These are phyloP conservation scores for Isabelozyma gotoi DNA, from an alignment of 805 yeast species.

Conservation along the genomic window DNA sequence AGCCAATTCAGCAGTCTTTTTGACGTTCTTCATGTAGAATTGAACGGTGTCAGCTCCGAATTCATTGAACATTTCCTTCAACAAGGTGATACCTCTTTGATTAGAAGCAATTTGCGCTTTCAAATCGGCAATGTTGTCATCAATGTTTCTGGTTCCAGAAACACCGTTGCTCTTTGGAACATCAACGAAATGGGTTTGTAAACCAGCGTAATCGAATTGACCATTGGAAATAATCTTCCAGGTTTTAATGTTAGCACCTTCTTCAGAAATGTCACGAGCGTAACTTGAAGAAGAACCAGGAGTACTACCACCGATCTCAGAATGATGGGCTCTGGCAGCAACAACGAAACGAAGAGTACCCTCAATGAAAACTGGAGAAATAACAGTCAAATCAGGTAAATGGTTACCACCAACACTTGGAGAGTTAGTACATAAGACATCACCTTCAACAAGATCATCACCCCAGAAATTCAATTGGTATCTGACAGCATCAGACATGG, in stretches of 20 bases:
- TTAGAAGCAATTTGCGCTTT: constrained; percentile 88
- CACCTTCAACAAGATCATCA: constrained; percentile 65
- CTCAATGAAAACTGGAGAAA: constrained; percentile 19
- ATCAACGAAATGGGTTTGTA: constrained; percentile 13
- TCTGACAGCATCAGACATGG: constrained; percentile 79
- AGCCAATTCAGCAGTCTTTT: constrained; percentile 71
- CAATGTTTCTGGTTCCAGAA: constrained; percentile 18
- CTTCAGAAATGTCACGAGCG: constrained; percentile 18
- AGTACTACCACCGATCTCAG: constrained; percentile 22
- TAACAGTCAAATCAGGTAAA: constrained; percentile 58
- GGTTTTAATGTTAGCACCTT: constrained; percentile 19
- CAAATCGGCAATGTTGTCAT: constrained; percentile 46
- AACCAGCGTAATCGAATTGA: constrained; percentile 15
- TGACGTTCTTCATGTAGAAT: constrained; percentile 80
- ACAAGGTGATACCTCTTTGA: constrained; percentile 71
- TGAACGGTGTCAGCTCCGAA: constrained; percentile 59
- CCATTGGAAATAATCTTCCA: constrained; percentile 18
- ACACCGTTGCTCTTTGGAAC: constrained; percentile 16
- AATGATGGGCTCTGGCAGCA: constrained; percentile 22
- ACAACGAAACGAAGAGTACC: constrained; percentile 12
- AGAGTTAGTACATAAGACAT: constrained; percentile 74
- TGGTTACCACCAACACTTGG: constrained; percentile 88
- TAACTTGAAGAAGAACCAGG: constrained; percentile 18
- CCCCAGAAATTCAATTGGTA: constrained; percentile 67
- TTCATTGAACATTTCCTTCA: constrained; percentile 58